Base-by-base conservation (phyloP, 371 early-diverging fungal genomes). In the Choanephora cucurbitarum region DNA sequence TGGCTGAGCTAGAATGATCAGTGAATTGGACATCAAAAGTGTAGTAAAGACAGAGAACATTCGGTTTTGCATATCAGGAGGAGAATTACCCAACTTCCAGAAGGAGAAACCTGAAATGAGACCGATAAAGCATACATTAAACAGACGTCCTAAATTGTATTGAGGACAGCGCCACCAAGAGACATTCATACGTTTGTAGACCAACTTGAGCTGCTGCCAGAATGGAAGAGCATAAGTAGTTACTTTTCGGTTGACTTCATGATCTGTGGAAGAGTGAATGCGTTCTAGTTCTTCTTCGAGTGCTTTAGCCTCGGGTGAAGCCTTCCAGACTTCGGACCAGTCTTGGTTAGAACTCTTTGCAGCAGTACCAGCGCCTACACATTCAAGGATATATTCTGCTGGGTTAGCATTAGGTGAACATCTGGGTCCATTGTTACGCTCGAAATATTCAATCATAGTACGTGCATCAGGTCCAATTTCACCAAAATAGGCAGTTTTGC, bases 401-500 rank as follows among this genome's bases (percentile, higher is more conserved):
- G 86, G 86, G 45, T 89, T 87, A 14, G 80, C 86, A 21, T 66
- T 62, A 19, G 81, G 75, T 0, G 78, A 71, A 50, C 85, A 86
- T 43, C 56, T 64, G 39, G 80, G 80, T 1, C 84, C 87, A 31
- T 86, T 85, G 43, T 82, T 76, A 19, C 64, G 55, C 59, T 85
- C 85, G 62, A 87, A 89, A 66, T 89, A 86, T 2, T 75, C 60
- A 49, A 81, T 78, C 73, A 86, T 71, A 5, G 69, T 70, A 11
- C 62, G 47, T 44, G 78, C 76, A 49, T 86, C 80, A 33, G 60
- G 49, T 15, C 90, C 88, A 45, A 87, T 76, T 19, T 89, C 83
- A 56, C 92, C 94, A 75, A 86, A 91, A 68, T 91, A 94, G 45
- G 86, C 90, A 7, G 81, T 82, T 15, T 73, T 78, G 33, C 92